These are phyloP conservation scores for Parathielavia hyrcaniae DNA, from an alignment of 495 filamentous ascomycete species.

Conservation along the genomic window DNA sequence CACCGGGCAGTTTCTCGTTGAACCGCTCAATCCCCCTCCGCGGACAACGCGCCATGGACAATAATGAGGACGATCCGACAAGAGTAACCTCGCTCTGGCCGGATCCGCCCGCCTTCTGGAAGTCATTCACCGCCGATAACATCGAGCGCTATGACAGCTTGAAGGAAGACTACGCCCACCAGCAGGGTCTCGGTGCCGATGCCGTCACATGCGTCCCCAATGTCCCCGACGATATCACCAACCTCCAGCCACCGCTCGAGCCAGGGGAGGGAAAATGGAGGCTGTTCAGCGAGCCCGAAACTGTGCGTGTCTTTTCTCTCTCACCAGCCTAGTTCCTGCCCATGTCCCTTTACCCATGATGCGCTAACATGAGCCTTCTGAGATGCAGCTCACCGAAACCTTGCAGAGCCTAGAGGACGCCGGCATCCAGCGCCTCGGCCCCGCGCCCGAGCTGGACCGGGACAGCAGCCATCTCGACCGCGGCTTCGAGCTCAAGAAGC, in stretches of 20 bases:
- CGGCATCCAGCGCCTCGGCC: conserved; percentile 65
- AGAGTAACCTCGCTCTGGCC: conserved; percentile 53
- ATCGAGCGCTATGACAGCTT: conserved; percentile 56
- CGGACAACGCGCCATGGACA: conserved; percentile 28
- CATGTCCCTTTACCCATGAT: background rate
- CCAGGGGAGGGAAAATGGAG: conserved; percentile 65
- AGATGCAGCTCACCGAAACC: conserved; percentile 55
- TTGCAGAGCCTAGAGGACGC: conserved; percentile 62
- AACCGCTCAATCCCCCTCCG: no score
- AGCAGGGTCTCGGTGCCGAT: conserved; percentile 31
- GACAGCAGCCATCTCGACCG: conserved; percentile 56
- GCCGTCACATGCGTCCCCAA: conserved; percentile 42
- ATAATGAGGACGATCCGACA: conserved; percentile 34
- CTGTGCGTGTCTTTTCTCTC: conserved; percentile 42
- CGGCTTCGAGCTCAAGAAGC: conserved; percentile 65
- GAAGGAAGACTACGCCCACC: conserved; percentile 37
- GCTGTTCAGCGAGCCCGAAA: conserved; percentile 64
- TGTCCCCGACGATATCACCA: conserved; percentile 67
- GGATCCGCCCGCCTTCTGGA: conserved; percentile 83
- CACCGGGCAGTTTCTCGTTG: no score
- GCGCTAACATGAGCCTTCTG: conserved; percentile 7
- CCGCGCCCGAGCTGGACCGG: conserved; percentile 36
- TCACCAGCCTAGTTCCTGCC: no score
- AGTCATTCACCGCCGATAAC: conserved; percentile 76
- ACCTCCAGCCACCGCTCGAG: conserved; percentile 72